phyloP scores from a whole-genome alignment of 768 basidiomycete genomes.

The Mycena polygramma region DNA sequence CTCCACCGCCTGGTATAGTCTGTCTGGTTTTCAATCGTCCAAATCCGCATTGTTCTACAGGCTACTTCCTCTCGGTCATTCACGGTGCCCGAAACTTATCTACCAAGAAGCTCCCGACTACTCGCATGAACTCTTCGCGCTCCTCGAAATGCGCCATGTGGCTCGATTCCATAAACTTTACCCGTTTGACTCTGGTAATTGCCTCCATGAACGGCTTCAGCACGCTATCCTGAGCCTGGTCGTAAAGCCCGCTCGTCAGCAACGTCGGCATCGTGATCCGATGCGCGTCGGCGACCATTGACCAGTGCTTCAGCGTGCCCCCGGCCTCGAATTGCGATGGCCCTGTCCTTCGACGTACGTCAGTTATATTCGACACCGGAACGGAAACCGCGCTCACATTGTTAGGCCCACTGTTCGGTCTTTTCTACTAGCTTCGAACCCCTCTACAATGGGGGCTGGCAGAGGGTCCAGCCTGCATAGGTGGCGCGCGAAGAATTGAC shows the following conservation, averaged over 20 bases:
- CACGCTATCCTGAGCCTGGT: slow-evolving; percentile 49
- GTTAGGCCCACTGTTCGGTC: slow-evolving; percentile 54
- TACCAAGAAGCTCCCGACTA: slow-evolving; percentile 37
- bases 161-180: slow-evolving; percentile 52
- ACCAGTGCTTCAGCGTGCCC: slow-evolving; percentile 52
- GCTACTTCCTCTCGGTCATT: too few relatives aligned
- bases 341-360: slow-evolving; percentile 23
- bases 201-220: slow-evolving; percentile 49
- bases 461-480: slow-evolving; percentile 44
- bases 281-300: slow-evolving; percentile 48
- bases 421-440: slow-evolving; percentile 41
- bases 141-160: slow-evolving; percentile 55
- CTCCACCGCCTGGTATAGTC: too few relatives aligned
- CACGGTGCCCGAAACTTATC: too few relatives aligned
- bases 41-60: too few relatives aligned
- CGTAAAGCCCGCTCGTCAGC: slow-evolving; percentile 53
- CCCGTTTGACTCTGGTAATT: slow-evolving; percentile 52
- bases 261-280: slow-evolving; percentile 51
- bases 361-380: too few relatives aligned
- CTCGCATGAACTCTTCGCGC: slow-evolving; percentile 48
- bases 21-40: too few relatives aligned
- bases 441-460: slow-evolving; percentile 43
- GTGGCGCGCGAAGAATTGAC: slow-evolving; percentile 47
- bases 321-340: slow-evolving; percentile 45
- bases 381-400: slow-evolving; percentile 53